phyloP scores from a whole-genome alignment of 768 basidiomycete species.

The Leccinum disarticulatum region DNA sequence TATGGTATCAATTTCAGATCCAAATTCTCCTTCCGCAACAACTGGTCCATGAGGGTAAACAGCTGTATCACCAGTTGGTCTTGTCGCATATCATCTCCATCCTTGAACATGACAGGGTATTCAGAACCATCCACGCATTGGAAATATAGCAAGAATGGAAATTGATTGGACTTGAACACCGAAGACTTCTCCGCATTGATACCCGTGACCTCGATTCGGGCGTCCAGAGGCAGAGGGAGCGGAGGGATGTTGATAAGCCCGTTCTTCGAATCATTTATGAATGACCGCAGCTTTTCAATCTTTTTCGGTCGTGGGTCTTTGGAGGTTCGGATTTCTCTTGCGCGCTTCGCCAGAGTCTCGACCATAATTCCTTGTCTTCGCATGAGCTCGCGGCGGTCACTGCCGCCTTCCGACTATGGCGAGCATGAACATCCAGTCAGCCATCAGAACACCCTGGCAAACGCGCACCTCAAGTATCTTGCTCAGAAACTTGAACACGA shows the following conservation, averaged over 20 bases:
- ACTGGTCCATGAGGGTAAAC: constrained; percentile 96
- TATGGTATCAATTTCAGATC: constrained; percentile 92
- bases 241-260: constrained; percentile 75
- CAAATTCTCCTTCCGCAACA: constrained; percentile 91
- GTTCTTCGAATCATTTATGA: constrained; percentile 83
- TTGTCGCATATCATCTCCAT: constrained; percentile 97
- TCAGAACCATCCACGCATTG: constrained; percentile 81
- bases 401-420: constrained; percentile 67
- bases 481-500: constrained; percentile 88
- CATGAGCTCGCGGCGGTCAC: constrained; percentile 83
- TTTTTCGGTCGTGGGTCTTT: constrained; percentile 97
- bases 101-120: constrained; percentile 97
- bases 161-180: constrained; percentile 97
- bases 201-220: constrained; percentile 79
- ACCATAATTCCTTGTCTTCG: constrained; percentile 90
- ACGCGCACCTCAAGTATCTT: constrained; percentile 76
- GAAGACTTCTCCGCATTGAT: constrained; percentile 90
- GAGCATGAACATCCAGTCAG: background rate
- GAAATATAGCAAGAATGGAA: constrained; percentile 88
- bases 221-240: constrained; percentile 88
- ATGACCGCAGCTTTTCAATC: constrained; percentile 90
- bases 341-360: constrained; percentile 80
- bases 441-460: background rate
- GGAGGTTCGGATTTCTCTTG: constrained; percentile 81
- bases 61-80: constrained; percentile 97